These are phyloP conservation scores for Globisporangium solare DNA, from an alignment of 352 stramenopile genomes.

Conservation along the genomic window DNA sequence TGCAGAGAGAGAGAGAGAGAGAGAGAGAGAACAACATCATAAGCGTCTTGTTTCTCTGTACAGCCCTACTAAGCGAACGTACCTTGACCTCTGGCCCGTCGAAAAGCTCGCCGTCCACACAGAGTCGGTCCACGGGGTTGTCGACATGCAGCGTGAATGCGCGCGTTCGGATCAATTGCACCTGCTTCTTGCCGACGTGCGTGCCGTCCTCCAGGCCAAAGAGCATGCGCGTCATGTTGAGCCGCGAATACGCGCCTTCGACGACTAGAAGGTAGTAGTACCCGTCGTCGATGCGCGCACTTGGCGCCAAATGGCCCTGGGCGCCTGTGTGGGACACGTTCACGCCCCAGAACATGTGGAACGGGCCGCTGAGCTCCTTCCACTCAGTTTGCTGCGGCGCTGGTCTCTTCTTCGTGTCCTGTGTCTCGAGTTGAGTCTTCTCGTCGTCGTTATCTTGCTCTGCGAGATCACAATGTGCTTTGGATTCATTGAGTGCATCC, in stretches of 20 bases:
- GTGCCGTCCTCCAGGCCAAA: conserved; percentile 48
- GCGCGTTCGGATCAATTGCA: conserved; percentile 56
- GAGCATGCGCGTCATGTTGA: conserved; percentile 38
- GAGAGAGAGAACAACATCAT: neutral
- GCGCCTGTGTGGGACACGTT: conserved; percentile 48
- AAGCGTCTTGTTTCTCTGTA: neutral
- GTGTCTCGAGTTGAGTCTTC: conserved; percentile 10
- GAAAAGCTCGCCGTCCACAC: conserved; percentile 61
- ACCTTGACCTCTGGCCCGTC: conserved; percentile 39
- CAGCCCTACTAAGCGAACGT: neutral
- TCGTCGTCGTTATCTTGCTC: neutral
- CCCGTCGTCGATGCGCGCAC: conserved; percentile 42
- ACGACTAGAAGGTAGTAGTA: conserved; percentile 65
- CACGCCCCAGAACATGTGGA: conserved; percentile 61
- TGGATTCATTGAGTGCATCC: conserved; percentile 1
- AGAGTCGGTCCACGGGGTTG: conserved; percentile 37
- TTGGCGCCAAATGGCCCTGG: conserved; percentile 40
- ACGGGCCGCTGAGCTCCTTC: conserved; percentile 39
- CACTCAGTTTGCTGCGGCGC: conserved; percentile 5
- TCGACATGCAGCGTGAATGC: conserved; percentile 40
- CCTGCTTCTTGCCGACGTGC: conserved; percentile 32
- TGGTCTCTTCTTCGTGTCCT: neutral
- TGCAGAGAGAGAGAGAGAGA: neutral
- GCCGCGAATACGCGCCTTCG: conserved; percentile 29
- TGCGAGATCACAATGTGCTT: too few relatives aligned